phyloP scores from a whole-genome alignment of 257 asterid genomes.

The Nicotiana tabacum region DNA sequence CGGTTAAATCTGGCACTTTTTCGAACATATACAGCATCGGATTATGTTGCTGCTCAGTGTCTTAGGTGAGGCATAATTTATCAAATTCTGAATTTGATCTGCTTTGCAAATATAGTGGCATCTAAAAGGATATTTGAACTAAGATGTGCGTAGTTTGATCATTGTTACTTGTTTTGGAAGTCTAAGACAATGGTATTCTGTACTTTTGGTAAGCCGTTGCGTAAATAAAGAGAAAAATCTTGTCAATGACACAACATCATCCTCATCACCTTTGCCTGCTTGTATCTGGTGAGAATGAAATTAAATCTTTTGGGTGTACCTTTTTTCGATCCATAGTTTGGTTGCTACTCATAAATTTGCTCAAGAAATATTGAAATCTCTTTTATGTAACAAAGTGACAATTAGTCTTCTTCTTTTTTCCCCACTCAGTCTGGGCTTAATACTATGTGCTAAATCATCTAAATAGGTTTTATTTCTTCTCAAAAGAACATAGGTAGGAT shows the following conservation, averaged over 20 bases:
- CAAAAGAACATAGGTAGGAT: background rate
- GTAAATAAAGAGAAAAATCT: background rate
- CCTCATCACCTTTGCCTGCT: background rate
- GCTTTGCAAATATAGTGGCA: background rate
- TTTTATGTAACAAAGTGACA: background rate
- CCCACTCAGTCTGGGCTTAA: background rate
- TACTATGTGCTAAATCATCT: background rate
- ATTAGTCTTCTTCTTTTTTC: background rate
- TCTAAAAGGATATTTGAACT: background rate
- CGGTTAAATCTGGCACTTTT: constrained; percentile 79
- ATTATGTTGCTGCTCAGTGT: constrained; percentile 91
- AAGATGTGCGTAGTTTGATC: background rate
- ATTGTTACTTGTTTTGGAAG: background rate
- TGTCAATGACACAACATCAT: background rate
- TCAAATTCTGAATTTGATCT: background rate
- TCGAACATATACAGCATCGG: constrained; percentile 70
- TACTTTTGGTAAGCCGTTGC: background rate
- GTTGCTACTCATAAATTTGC: background rate
- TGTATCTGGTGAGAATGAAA: background rate
- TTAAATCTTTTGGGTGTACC: background rate
- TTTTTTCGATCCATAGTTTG: background rate
- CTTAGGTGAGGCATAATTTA: constrained; percentile 46
- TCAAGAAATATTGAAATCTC: background rate
- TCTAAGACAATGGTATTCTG: background rate
- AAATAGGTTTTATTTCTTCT: background rate